Evolutionary conservation across 2,329 filamentous ascomycete genomes (phyloP).

Genomic region (Claviceps sp.): DNA sequence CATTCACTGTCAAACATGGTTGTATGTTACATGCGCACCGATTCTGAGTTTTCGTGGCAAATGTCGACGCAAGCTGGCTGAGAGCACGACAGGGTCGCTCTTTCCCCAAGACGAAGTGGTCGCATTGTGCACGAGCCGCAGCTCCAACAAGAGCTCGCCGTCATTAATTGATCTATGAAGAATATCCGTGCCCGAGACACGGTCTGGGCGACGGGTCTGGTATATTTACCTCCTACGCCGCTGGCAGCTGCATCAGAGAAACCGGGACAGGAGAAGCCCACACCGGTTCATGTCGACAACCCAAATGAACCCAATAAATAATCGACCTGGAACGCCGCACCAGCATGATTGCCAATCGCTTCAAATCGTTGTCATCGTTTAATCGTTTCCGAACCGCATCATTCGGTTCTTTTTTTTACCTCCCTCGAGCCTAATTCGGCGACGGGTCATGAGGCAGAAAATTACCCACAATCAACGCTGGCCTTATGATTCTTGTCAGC

Average conservation of each 20-base stretch:
- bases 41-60: neutral
- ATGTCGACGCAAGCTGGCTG: neutral
- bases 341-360: neutral
- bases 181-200: neutral
- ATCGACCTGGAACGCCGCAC: neutral
- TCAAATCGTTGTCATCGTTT: no score
- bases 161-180: neutral
- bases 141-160: neutral
- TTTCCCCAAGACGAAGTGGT: neutral
- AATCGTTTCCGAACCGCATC: neutral
- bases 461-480: conserved; percentile 89
- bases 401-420: neutral
- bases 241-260: neutral
- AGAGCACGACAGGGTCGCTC: neutral
- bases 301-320: neutral
- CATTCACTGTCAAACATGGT: neutral
- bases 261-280: neutral
- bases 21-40: no score
- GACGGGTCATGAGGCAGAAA: conserved; percentile 74
- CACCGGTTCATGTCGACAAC: neutral
- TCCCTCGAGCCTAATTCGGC: conserved; percentile 4
- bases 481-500: conserved; percentile 36
- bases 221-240: neutral
- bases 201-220: neutral
- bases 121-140: neutral